phyloP scores from a whole-genome alignment of 176 grass and related monocot species.

The Eremochloa ophiuroides region DNA sequence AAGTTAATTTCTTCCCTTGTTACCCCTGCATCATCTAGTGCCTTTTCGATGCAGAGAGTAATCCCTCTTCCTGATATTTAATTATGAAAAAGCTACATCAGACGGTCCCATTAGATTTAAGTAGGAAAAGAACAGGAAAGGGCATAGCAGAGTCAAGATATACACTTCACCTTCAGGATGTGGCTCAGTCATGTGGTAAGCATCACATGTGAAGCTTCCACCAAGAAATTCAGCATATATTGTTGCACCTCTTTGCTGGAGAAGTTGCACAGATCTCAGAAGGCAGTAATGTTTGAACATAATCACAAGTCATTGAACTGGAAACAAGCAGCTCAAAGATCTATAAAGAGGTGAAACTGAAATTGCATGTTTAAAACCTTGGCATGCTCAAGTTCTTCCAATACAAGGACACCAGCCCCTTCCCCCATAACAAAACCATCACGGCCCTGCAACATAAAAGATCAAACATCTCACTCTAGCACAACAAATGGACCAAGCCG shows the following conservation, averaged over 20 bases:
- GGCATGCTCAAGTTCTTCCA: conserved; percentile 99
- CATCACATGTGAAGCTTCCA: conserved; percentile 99
- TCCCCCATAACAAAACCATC: conserved; percentile 99
- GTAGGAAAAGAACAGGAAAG: neutral
- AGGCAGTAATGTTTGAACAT: neutral
- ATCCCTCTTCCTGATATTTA: conserved; percentile 72
- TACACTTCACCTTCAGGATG: conserved; percentile 85
- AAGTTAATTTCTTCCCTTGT: conserved; percentile 90
- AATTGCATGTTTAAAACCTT: conserved; percentile 51
- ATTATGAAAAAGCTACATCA: conserved; percentile 15
- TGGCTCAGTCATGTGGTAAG: conserved; percentile 98
- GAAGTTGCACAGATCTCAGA: conserved; percentile 15
- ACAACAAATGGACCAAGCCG: conserved; percentile 6
- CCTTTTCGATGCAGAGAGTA: conserved; percentile 94
- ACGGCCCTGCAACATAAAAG: conserved; percentile 49
- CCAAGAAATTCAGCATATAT: conserved; percentile 98
- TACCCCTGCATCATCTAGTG: conserved; percentile 79
- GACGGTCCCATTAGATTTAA: conserved; percentile 17
- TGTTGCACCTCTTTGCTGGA: conserved; percentile 88
- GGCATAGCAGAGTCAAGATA: neutral
- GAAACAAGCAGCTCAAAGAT: conserved; percentile 9
- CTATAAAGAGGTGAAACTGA: neutral
- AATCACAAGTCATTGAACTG: neutral
- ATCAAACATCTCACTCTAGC: neutral
- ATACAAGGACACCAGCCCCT: conserved; percentile 87